phyloP scores from a whole-genome alignment of 106 monocot species.

The Apostasia shenzhenica region DNA sequence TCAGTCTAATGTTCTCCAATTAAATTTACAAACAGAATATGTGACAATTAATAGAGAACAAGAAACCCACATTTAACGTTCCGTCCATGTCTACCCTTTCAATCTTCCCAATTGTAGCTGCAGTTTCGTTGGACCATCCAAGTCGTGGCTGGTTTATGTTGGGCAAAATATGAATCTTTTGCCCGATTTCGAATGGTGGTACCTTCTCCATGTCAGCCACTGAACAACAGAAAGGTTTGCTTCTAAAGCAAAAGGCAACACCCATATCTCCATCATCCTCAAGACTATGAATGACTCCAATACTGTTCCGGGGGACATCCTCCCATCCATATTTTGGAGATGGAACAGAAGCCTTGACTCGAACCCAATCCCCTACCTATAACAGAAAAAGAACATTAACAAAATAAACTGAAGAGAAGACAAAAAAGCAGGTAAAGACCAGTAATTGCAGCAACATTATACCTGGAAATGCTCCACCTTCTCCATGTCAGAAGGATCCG shows the following conservation, averaged over 20 bases:
- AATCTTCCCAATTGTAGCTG: slow-evolving; percentile 79
- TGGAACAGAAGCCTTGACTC: slow-evolving; percentile 84
- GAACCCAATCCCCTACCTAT: slow-evolving; percentile 96
- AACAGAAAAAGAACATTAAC: neutral
- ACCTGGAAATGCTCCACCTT: slow-evolving; percentile 96
- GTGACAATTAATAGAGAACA: neutral
- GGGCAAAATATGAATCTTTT: slow-evolving; percentile 76
- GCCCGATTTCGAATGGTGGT: slow-evolving; percentile 65
- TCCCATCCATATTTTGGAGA: slow-evolving; percentile 99
- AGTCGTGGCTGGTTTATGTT: slow-evolving; percentile 68
- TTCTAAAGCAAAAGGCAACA: slow-evolving; percentile 86
- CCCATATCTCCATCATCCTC: slow-evolving; percentile 95
- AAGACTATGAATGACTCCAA: slow-evolving; percentile 88
- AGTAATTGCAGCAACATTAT: neutral
- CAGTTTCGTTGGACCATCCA: slow-evolving; percentile 96
- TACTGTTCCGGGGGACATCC: slow-evolving; percentile 83
- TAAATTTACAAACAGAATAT: neutral
- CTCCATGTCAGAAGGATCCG: slow-evolving; percentile 99
- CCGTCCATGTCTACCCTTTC: slow-evolving; percentile 96
- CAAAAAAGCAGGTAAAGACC: neutral
- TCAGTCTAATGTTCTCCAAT: neutral
- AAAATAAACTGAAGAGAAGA: neutral
- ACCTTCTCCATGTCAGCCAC: slow-evolving; percentile 94
- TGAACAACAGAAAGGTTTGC: slow-evolving; percentile 78
- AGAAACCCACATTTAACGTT: slow-evolving; percentile 71